phyloP scores from a whole-genome alignment of 768 basidiomycete species.

The Tylopilus sp. region DNA sequence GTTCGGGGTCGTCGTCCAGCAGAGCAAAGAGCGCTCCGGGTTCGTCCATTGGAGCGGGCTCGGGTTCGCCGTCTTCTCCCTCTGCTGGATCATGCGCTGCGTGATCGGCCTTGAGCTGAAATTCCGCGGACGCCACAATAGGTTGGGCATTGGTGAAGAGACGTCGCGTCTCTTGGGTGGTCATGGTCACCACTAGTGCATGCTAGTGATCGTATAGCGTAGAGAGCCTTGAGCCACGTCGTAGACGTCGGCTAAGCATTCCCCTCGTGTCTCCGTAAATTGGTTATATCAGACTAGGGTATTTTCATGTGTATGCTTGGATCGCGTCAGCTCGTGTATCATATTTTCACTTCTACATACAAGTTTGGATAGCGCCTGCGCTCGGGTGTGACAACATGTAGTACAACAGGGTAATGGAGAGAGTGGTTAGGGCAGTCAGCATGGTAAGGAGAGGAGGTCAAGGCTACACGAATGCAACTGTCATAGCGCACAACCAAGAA shows the following conservation, averaged over 20 bases:
- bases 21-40: constrained; percentile 38
- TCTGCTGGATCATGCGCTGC: constrained; percentile 61
- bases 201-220: neutral
- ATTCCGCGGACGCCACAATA: constrained; percentile 32
- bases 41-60: constrained; percentile 71
- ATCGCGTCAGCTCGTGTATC: constrained; percentile 4
- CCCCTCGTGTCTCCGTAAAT: no score
- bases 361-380: constrained; percentile 8
- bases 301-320: constrained; percentile 5
- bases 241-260: no score
- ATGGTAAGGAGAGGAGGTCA: constrained; percentile 4
- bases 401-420: constrained; percentile 19
- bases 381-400: constrained; percentile 5
- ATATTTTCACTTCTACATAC: constrained; percentile 13
- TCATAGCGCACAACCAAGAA: constrained; percentile 6
- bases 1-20: constrained; percentile 59
- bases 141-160: constrained; percentile 31
- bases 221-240: neutral
- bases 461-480: constrained; percentile 8
- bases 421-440: constrained; percentile 13
- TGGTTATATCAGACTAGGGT: neutral
- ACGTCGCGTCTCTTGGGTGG: constrained; percentile 33
- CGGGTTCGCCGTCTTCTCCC: constrained; percentile 58
- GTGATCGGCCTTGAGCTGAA: constrained; percentile 38
- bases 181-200: constrained; percentile 1